Evolutionary conservation across 179 eudicot genomes (phyloP).

Genomic region (Patellifolia procumbens): DNA sequence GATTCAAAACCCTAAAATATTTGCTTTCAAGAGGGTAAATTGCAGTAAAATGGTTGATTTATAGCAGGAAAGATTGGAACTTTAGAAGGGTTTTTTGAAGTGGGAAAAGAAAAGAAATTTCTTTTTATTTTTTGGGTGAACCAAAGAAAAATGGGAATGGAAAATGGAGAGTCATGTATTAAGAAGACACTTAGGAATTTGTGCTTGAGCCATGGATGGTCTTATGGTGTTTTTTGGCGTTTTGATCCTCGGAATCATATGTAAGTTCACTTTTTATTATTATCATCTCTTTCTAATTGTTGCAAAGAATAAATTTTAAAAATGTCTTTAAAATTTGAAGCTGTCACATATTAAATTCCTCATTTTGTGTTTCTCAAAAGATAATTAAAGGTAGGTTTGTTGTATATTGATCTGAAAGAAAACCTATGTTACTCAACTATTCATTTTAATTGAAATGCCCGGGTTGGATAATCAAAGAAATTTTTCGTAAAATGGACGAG

Average conservation of each 20-base stretch:
- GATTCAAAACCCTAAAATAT: too few relatives aligned
- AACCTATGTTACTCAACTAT: too few relatives aligned
- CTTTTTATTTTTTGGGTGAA: not conserved
- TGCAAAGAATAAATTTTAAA: not conserved
- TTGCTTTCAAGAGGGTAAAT: not conserved
- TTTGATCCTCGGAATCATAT: slow-evolving; percentile 62
- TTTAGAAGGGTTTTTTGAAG: not conserved
- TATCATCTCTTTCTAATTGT: not conserved
- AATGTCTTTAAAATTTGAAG: not conserved
- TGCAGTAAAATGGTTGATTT: slow-evolving; percentile 22
- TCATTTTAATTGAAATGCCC: too few relatives aligned
- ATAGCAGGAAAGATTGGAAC: slow-evolving; percentile 15
- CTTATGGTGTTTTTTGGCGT: slow-evolving; percentile 81
- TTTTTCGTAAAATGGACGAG: too few relatives aligned
- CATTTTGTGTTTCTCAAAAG: not conserved
- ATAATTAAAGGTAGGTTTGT: too few relatives aligned
- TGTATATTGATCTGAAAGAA: too few relatives aligned
- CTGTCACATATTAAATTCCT: not conserved
- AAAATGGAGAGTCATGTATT: slow-evolving; percentile 32
- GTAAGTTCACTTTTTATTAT: slow-evolving; percentile 40
- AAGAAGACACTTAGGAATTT: slow-evolving; percentile 52
- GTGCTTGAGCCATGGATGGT: slow-evolving; percentile 69
- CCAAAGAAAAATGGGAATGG: slow-evolving; percentile 37
- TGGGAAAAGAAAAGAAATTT: not conserved
- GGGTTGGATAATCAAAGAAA: too few relatives aligned